Evolutionary conservation across 2,329 filamentous ascomycete species (phyloP), one percentile per base, ranked within the genome.

Genomic region (Beauveria brongniartii): DNA sequence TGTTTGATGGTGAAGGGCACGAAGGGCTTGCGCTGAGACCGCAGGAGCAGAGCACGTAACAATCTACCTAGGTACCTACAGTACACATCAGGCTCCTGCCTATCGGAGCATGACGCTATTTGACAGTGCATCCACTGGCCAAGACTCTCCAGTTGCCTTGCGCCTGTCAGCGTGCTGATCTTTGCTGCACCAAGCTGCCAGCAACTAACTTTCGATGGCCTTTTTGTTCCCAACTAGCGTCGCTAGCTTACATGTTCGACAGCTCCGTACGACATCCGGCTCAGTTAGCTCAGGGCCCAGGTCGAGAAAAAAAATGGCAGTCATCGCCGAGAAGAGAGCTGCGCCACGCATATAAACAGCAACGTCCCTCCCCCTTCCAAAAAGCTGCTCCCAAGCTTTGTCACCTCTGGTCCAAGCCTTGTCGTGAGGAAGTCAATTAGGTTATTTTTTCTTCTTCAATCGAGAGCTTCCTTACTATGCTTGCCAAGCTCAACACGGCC

Each of bases 401-500:
- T 43, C 51, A 55, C 43, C 16, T 37, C 40, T 50, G 43, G 46
- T 58, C 47, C n/a, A 6, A 43, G 55, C 20, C 44, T 50, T 47
- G 28, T n/a, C 46, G 50, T 16, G 18, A 50, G 46, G 55, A 51
- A 43, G 22, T 28, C 34, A 43, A 30, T n/a, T 37, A 16, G 10
- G 14, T 18, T 8, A 1, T 34, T 8, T 61, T 14, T 44, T 28
- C 8, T 47, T 30, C 24, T 26, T 53, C 37, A 52, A 59, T 59
- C 52, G 56, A 12, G 6, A 46, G 56, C 56, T 46, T 46, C 43
- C 6, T 12, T 46, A 46, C 40, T 40, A 76, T 73, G 69, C 69
- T 75, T 66, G 70, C 69, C 66, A 77, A 72, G 68, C 64, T 76
- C 65, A 72, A 69, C 65, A 64, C 69, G 62, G 68, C 70, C 65